Evolutionary conservation across 805 yeast genomes (phyloP), one percentile per base, ranked within the genome.

Genomic region (Lipomyces orientalis): DNA sequence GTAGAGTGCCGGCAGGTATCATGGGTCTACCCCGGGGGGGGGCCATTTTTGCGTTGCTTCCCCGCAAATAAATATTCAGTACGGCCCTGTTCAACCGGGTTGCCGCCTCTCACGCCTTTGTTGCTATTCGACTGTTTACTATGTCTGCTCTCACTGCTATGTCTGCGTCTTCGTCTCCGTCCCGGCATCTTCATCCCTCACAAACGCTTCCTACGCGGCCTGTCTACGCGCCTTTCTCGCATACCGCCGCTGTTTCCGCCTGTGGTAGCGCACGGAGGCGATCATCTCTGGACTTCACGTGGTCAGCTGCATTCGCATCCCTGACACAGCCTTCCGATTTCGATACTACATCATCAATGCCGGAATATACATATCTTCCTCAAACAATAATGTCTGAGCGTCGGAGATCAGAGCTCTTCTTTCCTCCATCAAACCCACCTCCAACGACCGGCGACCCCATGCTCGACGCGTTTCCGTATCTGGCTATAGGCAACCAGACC

Each of bases 221-320:
- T 0, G 49, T 43, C 49, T 43, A 43, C 34, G 34, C 14, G n/a
- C 2, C 29, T 25, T 14, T 9, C 55, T 43, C 62, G 16, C 55
- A 35, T 25, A n/a, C 43, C 12, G 59, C 16, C 59, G n/a, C 29
- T 19, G 37, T 22, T 14, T 39, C 49, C 55, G 29, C 39, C 19
- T 43, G 7, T 43, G n/a, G 19, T 34, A 9, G 6, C 25, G 10
- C 56, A 5, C 67, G 67, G 34, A 63, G 71, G 19, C 61, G 66
- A 16, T 54, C 62, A 6, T 39, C 58, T 2, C 19, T 65, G 14
- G 71, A 67, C 56, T 65, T 64, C 51, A 57, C 68, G n/a, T 67
- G 71, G 71, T 67, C 71, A 9, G 63, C 64, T 25, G 62, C 59
- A 25, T 58, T 62, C 68, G n/a, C 60, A 54, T 54, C 64, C 31